Evolutionary conservation across 108 stramenopile species (phyloP), one percentile per base, ranked within the genome.

Genomic region (Phaeodactylum tricornutum): DNA sequence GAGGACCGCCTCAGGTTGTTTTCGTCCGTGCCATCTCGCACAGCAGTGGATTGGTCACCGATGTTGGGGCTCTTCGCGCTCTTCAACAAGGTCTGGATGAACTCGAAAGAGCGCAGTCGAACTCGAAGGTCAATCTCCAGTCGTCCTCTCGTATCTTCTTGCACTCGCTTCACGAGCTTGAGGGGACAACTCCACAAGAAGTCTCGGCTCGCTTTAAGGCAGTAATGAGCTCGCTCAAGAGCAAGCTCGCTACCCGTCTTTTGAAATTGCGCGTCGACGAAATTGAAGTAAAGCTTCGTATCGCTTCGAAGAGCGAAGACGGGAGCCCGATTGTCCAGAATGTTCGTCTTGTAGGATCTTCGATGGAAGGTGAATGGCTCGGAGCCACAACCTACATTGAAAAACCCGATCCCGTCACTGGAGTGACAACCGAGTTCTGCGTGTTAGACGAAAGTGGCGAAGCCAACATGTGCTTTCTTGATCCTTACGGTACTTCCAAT

Each of bases 201-300:
- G 55, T 89, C 56, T 83, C 81, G 9, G 43, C 45, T 24, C 52
- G 61, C 43, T 92, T 90, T 75, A 53, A 72, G 39, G 16, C 55
- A 0, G 67, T 86, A 32, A 77, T 95, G 50, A 84, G 79, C 22
- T 29, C 54, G 29, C 66, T 93, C 38, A 82, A 93, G 80, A 79
- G 81, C 42, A 47, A 61, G 43, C 74, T 91, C 55, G 94, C 96
- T 11, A 64, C 63, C 23, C 89, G 96, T 31, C 73, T 97, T 27
- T 67, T 95, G 49, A 94, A 95, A 62, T 79, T 96, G 11, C 79
- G 84, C 44, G 93, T 97, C 21, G 96, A 97, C 63, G 96, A 97
- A 62, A 96, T 97, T 53, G 96, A 97, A 74, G 88, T 94, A 50
- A 96, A 94, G 69, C 69, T 94, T 15, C 87, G 94, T 43, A 52